Conservation (phyloP, 495 filamentous ascomycete species). For the Xylaria bambusicola region DNA sequence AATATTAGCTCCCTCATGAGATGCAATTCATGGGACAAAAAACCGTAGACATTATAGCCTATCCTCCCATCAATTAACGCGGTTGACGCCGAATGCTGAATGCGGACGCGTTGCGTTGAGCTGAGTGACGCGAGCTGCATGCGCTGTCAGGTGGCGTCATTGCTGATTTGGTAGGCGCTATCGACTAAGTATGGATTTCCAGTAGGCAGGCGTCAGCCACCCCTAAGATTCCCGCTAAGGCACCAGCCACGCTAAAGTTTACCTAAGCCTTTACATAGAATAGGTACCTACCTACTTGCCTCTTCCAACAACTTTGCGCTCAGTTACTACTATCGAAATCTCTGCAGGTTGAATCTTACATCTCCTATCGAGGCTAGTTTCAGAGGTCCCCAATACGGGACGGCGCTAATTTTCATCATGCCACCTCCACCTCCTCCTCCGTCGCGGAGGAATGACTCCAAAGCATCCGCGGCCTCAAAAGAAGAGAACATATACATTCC, state of each 20-base stretch:
- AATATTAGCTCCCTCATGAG: neutral
- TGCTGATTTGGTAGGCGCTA: too few species aligned
- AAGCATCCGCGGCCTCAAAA: constrained; percentile 60
- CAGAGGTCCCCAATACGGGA: neutral
- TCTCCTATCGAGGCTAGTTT: neutral
- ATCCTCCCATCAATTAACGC: neutral
- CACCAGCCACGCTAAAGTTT: constrained; percentile 14
- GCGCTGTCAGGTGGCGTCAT: constrained; percentile 28
- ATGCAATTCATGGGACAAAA: neutral
- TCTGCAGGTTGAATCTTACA: neutral
- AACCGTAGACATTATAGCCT: neutral
- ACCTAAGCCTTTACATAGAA: too few species aligned
- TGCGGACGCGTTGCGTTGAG: constrained; percentile 26
- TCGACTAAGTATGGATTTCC: too few species aligned
- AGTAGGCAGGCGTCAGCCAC: constrained; percentile 9
- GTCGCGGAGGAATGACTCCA: constrained; percentile 34
- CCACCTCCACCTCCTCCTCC: constrained; percentile 40
- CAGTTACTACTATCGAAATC: neutral
- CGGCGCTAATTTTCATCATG: constrained; percentile 16
- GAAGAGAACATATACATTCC: constrained; percentile 99
- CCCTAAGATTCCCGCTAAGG: too few species aligned
- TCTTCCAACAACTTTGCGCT: constrained; percentile 7
- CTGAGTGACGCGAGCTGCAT: constrained; percentile 18
- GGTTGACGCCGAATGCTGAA: neutral
- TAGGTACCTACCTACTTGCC: too few species aligned